phyloP scores from a whole-genome alignment of 75 land plant genomes.

The Cunninghamia lanceolata region DNA sequence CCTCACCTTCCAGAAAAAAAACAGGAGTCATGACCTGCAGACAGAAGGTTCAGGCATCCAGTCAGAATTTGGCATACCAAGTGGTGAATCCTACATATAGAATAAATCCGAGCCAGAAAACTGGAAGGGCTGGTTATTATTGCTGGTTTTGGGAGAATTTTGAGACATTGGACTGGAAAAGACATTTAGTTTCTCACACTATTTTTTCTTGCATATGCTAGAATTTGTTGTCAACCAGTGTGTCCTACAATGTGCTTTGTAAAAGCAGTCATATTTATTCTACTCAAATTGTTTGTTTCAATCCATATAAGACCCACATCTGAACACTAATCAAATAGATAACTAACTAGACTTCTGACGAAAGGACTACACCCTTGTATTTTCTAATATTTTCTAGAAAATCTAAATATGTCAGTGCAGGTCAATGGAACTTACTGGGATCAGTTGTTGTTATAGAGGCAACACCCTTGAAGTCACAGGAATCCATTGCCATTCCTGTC shows the following conservation, averaged over 20 bases:
- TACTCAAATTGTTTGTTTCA: neutral
- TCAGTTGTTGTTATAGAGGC: slow-evolving; percentile 87
- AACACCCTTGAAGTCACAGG: slow-evolving; percentile 90
- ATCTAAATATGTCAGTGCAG: neutral
- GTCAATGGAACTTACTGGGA: slow-evolving; percentile 66
- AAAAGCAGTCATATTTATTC: neutral
- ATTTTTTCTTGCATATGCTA: neutral
- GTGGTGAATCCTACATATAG: neutral
- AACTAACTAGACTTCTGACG: neutral
- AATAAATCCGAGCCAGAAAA: neutral
- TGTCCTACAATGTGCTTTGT: too few relatives aligned
- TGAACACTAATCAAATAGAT: neutral
- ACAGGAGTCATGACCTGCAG: slow-evolving; percentile 64
- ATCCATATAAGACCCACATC: neutral
- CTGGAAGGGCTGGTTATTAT: neutral
- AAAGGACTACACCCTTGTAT: neutral
- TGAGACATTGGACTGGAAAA: neutral
- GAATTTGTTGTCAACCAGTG: neutral
- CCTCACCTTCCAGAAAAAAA: slow-evolving; percentile 68
- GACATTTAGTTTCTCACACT: neutral
- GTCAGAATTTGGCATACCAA: neutral
- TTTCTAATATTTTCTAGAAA: neutral
- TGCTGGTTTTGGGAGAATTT: neutral
- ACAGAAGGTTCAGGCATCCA: neutral
- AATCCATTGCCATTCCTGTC: slow-evolving; percentile 52